These are phyloP conservation scores for Neurospora sp. DNA, from an alignment of 495 filamentous ascomycete species.

Conservation along the genomic window DNA sequence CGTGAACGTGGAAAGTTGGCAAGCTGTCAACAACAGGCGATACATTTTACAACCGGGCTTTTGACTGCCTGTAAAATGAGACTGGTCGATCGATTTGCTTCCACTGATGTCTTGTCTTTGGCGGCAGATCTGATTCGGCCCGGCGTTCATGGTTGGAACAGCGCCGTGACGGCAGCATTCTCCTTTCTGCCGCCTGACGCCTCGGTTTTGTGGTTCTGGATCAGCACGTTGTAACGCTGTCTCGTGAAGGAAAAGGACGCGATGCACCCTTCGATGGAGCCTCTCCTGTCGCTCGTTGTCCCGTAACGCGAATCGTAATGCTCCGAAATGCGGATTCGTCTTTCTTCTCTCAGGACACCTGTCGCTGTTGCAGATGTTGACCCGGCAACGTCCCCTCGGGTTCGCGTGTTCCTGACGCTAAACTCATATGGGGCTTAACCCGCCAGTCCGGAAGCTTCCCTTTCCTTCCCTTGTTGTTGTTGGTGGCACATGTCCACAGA, in stretches of 20 bases:
- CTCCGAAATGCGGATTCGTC: background rate
- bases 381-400: background rate
- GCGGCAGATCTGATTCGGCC: background rate
- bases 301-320: background rate
- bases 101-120: background rate
- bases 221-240: conserved; percentile 1
- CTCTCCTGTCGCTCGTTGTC: background rate
- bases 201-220: background rate
- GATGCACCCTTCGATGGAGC: background rate
- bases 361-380: background rate
- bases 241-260: background rate
- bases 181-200: background rate
- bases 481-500: background rate
- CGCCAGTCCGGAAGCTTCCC: background rate
- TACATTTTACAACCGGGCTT: background rate
- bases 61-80: background rate
- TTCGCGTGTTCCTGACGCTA: background rate
- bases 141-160: background rate
- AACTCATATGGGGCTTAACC: background rate
- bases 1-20: background rate
- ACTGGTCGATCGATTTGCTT: background rate
- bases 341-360: background rate
- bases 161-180: background rate
- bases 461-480: background rate
- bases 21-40: background rate